Base-by-base conservation (phyloP, 169 alveolate genomes). In the Plasmodium gaboni region DNA sequence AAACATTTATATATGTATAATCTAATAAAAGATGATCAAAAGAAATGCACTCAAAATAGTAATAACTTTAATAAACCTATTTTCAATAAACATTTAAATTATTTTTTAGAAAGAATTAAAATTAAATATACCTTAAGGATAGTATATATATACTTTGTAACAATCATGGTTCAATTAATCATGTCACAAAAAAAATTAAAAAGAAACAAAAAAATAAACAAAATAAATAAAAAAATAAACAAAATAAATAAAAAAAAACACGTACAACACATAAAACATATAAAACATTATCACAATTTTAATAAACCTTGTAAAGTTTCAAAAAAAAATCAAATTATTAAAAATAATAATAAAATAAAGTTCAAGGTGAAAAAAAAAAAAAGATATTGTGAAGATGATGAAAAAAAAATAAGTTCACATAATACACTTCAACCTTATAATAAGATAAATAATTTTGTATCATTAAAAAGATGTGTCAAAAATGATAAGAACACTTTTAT, bases 121-220 rank as follows among this genome's bases (percentile, higher is more conserved):
- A 53, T 83, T 38, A 83, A 83, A 83, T 55, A 83, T 13, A 32
- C 91, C 26, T 50, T 83, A 60, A 42, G 73, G 57, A 83, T 42
- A 12, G 85, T 83, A 8, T 83, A 83, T 19, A 55, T 83, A 28
- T 83, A 83, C 13, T 68, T 68, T 46, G 83, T 83, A 10, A 68
- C 85, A 12, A 72, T 68, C 9, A 68, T 68, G 38, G 55, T 83
- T 42, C 59, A 83, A 57, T 48, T 83, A 38, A 28, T 61, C 22
- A 83, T 83, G 83, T 83, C 91, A 3, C 72, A 69, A 53, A 83
- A 55, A 53, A 67, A 53, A 28, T 53, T 83, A 51, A 72, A 83
- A 57, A 76, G 67, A n/a, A 19, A 10, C 4, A 72, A 53, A 50
- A 76, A 76, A 76, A 61, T n/a, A n/a, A n/a, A n/a, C n/a, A 50